phyloP scores from a whole-genome alignment of 148 eudicot genomes.

The Amaranthus palmeri region DNA sequence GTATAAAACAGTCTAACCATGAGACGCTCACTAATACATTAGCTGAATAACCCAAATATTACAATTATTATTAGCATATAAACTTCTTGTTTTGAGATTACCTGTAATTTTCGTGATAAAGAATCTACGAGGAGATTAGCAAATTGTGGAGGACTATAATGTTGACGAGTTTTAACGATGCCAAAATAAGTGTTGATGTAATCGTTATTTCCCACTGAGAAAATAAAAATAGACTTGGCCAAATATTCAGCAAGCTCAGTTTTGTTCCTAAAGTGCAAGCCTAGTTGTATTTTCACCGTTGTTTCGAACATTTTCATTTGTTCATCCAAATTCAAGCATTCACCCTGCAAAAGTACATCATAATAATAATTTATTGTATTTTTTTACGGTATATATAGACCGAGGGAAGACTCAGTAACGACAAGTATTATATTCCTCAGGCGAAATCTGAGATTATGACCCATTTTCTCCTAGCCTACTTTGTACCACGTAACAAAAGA shows the following conservation, averaged over 20 bases:
- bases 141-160: slow-evolving; percentile 33
- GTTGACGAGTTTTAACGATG: slow-evolving; percentile 1
- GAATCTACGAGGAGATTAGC: slow-evolving; percentile 34
- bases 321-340: slow-evolving; percentile 49
- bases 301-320: slow-evolving; percentile 40
- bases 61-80: too few relatives aligned
- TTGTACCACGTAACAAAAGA: too few relatives aligned
- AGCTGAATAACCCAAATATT: too few relatives aligned
- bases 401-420: too few relatives aligned
- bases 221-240: slow-evolving; percentile 37
- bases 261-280: not conserved
- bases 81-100: not conserved
- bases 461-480: too few relatives aligned
- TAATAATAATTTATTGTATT: not conserved
- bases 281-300: slow-evolving; percentile 37
- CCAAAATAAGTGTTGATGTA: slow-evolving; percentile 44
- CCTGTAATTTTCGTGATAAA: slow-evolving; percentile 39
- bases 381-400: too few relatives aligned
- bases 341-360: slow-evolving; percentile 34
- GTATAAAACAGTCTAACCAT: too few relatives aligned
- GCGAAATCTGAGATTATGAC: too few relatives aligned
- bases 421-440: too few relatives aligned
- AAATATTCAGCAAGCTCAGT: slow-evolving; percentile 28
- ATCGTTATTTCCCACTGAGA: slow-evolving; percentile 54
- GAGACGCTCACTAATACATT: too few relatives aligned